These are phyloP conservation scores for Leavenworthia alabamica DNA, from an alignment of 345 rosid species.

Conservation along the genomic window DNA sequence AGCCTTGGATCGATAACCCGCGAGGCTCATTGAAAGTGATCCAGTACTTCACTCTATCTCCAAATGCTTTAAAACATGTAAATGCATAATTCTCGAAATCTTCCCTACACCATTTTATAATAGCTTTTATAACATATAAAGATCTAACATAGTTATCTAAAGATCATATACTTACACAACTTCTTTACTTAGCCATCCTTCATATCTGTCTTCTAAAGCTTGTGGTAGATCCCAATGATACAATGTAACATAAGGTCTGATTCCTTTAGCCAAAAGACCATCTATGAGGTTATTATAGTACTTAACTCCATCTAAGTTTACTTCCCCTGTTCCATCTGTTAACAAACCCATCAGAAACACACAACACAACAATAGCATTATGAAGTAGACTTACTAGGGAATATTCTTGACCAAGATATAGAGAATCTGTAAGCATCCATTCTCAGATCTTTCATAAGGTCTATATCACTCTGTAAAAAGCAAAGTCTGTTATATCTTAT, in stretches of 20 bases:
- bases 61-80: constrained; percentile 74
- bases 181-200: constrained; percentile 71
- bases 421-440: constrained; percentile 94
- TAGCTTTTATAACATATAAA: neutral
- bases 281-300: constrained; percentile 70
- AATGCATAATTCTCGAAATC: constrained; percentile 71
- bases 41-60: constrained; percentile 89
- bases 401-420: constrained; percentile 90
- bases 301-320: constrained; percentile 55
- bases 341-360: neutral
- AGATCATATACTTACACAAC: constrained; percentile 49
- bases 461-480: constrained; percentile 58
- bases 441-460: constrained; percentile 77
- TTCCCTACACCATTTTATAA: constrained; percentile 34
- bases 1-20: constrained; percentile 75
- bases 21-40: constrained; percentile 92
- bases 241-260: constrained; percentile 82
- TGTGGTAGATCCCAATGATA: constrained; percentile 99
- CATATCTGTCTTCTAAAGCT: constrained; percentile 75
- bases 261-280: constrained; percentile 67
- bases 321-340: constrained; percentile 79
- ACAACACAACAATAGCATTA: neutral
- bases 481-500: constrained; percentile 13
- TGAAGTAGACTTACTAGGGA: constrained; percentile 50
- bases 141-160: neutral